Base-by-base conservation (phyloP, 352 stramenopile species). In the Globisporangium megalacanthum region DNA sequence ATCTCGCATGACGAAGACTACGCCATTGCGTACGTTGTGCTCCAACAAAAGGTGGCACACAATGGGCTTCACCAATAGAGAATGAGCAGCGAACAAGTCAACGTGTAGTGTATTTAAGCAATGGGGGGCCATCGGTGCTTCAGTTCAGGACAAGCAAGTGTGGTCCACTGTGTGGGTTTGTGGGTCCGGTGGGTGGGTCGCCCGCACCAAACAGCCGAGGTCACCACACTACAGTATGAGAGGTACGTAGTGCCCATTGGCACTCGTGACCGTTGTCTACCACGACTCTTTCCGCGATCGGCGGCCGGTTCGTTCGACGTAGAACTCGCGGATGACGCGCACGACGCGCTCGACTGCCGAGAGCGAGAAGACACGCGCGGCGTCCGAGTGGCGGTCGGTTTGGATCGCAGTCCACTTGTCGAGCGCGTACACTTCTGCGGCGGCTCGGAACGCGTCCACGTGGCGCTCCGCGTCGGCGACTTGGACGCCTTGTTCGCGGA, bases 1-100 rank as follows among this genome's bases (percentile, higher is more conserved):
- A 68, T 94, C 33, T 92, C 82, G 10, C 85, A 94, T 47, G 85
- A 94, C 55, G 69, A 77, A n/a, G 75, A 92, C 63, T 92, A 92
- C 65, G 83, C 85, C 11, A 56, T 92, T 36, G 85, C 85, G 6
- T 87, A 88, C 51, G 85, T 94, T 45, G 61, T 94, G 19, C 64
- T 94, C 25, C 72, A 88, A 52, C 79, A 88, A 13, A 13, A 48
- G 42, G 42, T 29, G 42, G 15, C 42, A 19, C 45, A 57, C 68
- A 33, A 29, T 29, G 25, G 25, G 25, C 25, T 4, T 29, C 36
- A 62, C 35, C 39, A 49, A 10, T 33, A 33, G 31, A 17, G 29
- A 17, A 19, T 15, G 5, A n/a, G 14, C n/a, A 29, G 25, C 25
- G 25, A 29, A 29, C 25, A 29, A 29, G 25, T 29, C 25, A 29